These are phyloP conservation scores for Coemansia sp. DNA, from an alignment of 192 early-diverging fungal species.

Conservation along the genomic window DNA sequence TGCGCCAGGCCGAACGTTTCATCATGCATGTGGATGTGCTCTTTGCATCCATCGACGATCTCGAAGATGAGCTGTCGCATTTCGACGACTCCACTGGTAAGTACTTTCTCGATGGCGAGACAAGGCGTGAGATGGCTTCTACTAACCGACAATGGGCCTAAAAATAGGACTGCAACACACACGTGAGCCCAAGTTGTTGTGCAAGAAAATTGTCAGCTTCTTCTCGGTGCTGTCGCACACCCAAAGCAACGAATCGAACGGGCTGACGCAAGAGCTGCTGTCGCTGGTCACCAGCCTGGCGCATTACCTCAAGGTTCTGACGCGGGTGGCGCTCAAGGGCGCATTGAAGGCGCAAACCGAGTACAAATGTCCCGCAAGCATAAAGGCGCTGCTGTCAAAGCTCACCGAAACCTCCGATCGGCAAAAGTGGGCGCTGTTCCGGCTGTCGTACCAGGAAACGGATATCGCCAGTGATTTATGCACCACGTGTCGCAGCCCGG, in stretches of 20 bases:
- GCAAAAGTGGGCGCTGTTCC: slow-evolving; percentile 49
- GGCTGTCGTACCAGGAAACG: slow-evolving; percentile 54
- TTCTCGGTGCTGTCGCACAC: slow-evolving; percentile 85
- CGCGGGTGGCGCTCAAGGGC: slow-evolving; percentile 83
- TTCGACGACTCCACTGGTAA: slow-evolving; percentile 63
- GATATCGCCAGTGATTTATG: slow-evolving; percentile 80
- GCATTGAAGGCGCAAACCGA: slow-evolving; percentile 67
- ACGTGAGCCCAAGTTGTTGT: slow-evolving; percentile 92
- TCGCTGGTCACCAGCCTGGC: slow-evolving; percentile 87
- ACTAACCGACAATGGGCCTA: not conserved
- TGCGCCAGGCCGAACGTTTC: slow-evolving; percentile 79
- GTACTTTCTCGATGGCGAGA: not conserved
- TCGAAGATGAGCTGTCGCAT: slow-evolving; percentile 69
- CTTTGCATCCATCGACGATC: slow-evolving; percentile 83
- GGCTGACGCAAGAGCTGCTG: slow-evolving; percentile 82
- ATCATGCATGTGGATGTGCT: slow-evolving; percentile 91
- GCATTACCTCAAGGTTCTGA: slow-evolving; percentile 88
- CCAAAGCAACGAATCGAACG: slow-evolving; percentile 52
- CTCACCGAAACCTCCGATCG: slow-evolving; percentile 66
- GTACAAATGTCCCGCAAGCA: slow-evolving; percentile 48
- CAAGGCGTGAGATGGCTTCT: not conserved
- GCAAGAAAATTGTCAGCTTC: slow-evolving; percentile 92
- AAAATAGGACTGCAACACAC: slow-evolving; percentile 63
- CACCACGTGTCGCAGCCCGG: slow-evolving; percentile 65
- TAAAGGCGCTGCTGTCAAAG: slow-evolving; percentile 71